Conservation (phyloP, 345 rosid species). For the Noccaea bulbosa region DNA sequence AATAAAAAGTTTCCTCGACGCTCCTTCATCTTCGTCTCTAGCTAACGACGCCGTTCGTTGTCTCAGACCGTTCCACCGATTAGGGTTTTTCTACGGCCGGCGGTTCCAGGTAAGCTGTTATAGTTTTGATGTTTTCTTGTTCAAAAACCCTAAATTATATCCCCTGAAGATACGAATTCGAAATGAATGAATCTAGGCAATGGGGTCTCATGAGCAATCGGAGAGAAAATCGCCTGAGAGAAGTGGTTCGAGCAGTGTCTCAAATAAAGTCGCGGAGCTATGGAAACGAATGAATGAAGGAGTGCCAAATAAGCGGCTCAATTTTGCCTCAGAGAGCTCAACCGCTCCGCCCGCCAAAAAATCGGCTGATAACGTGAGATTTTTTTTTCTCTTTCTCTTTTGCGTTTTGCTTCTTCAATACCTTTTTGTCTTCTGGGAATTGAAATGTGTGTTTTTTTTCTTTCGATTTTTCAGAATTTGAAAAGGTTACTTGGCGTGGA, state of each 20-base stretch:
- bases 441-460: not conserved
- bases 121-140: too few relatives aligned
- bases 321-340: slow-evolving; percentile 35
- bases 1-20: not conserved
- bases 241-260: slow-evolving; percentile 47
- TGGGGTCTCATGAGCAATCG: slow-evolving; percentile 38
- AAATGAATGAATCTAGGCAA: slow-evolving; percentile 3
- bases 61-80: not conserved
- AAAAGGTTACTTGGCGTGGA: slow-evolving; percentile 36
- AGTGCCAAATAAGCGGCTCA: slow-evolving; percentile 34
- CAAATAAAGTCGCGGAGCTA: slow-evolving; percentile 44
- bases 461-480: slow-evolving; percentile 28
- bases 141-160: not conserved
- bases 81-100: slow-evolving; percentile 15
- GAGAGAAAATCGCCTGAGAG: slow-evolving; percentile 1
- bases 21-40: not conserved
- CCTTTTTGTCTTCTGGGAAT: not conserved
- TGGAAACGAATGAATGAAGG: slow-evolving; percentile 46
- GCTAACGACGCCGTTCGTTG: not conserved
- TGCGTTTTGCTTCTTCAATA: not conserved
- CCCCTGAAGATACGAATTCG: not conserved
- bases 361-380: slow-evolving; percentile 47
- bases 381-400: not conserved
- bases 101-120: slow-evolving; percentile 9
- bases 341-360: slow-evolving; percentile 31